These are phyloP conservation scores for Sarcodon sp. DNA, from an alignment of 768 basidiomycete species.

Conservation along the genomic window DNA sequence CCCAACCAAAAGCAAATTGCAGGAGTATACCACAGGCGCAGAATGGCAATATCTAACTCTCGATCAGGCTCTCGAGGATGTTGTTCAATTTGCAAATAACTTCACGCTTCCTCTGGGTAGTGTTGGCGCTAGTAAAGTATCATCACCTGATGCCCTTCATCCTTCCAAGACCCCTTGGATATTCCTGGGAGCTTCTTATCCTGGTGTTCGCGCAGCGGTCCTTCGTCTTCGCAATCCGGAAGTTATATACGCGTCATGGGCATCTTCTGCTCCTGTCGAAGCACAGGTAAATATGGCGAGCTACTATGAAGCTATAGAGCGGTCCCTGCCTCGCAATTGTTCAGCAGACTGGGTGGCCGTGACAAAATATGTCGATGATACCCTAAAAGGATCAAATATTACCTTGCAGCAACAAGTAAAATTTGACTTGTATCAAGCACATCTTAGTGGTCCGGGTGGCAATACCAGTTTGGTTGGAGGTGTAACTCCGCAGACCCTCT, in stretches of 20 bases:
- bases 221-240: constrained; percentile 33
- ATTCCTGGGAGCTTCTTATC: constrained; percentile 37
- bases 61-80: constrained; percentile 36
- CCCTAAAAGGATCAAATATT: constrained; percentile 1
- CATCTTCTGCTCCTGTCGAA: constrained; percentile 35
- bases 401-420: constrained; percentile 1
- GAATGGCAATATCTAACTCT: constrained; percentile 36
- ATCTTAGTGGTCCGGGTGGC: neutral
- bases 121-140: neutral
- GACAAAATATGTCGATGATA: constrained; percentile 17
- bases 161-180: constrained; percentile 32
- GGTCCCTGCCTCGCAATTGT: constrained; percentile 35
- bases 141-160: constrained; percentile 16
- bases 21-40: constrained; percentile 31
- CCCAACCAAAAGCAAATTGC: neutral
- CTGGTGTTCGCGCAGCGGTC: constrained; percentile 29
- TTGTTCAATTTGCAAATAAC: constrained; percentile 33
- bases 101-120: constrained; percentile 13
- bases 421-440: neutral
- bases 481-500: constrained; percentile 2
- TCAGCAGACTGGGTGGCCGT: constrained; percentile 40
- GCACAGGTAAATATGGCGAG: constrained; percentile 37
- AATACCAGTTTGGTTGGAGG: neutral
- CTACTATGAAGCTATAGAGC: constrained; percentile 37
- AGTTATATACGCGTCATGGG: constrained; percentile 33